Percentiles rank a stretch among this genome's conserved stretches.
These are phyloP conservation scores for Ophiosphaerella korrae DNA, from an alignment of 2,329 filamentous ascomycete species.

Conservation along the genomic window DNA sequence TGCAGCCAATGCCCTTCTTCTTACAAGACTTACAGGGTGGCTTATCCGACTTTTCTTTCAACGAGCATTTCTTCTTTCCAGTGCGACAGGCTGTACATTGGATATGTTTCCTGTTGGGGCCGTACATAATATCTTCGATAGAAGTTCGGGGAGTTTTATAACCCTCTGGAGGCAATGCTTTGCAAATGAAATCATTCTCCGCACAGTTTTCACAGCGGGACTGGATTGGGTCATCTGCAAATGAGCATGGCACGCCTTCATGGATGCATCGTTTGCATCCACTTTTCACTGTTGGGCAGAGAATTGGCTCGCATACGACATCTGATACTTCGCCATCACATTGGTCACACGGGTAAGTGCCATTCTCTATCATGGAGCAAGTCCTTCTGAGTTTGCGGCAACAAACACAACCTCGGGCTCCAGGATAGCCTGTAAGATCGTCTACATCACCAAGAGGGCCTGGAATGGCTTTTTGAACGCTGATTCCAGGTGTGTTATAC, in stretches of 20 bases:
- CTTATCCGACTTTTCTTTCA: slow-evolving; percentile 32
- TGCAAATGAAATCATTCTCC: slow-evolving; percentile 16
- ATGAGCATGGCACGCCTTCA: slow-evolving; percentile 24
- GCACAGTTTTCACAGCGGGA: slow-evolving; percentile 27
- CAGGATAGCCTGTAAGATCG: slow-evolving; percentile 43
- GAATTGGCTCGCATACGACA: slow-evolving; percentile 42
- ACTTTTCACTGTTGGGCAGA: slow-evolving; percentile 35
- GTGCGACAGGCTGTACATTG: slow-evolving; percentile 38
- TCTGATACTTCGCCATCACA: slow-evolving; percentile 21
- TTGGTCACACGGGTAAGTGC: slow-evolving; percentile 30
- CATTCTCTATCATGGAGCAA: slow-evolving; percentile 38
- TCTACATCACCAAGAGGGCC: slow-evolving; percentile 28
- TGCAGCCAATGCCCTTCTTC: slow-evolving; percentile 32
- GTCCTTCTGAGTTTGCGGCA: slow-evolving; percentile 31
- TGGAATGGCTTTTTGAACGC: slow-evolving; percentile 20
- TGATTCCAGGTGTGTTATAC: slow-evolving; percentile 12
- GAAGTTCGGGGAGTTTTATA: slow-evolving; percentile 24
- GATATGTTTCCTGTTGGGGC: slow-evolving; percentile 18
- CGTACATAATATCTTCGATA: slow-evolving; percentile 27
- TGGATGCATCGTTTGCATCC: slow-evolving; percentile 37
- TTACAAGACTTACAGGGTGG: slow-evolving; percentile 43
- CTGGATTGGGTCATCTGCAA: slow-evolving; percentile 20
- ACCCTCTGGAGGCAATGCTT: slow-evolving; percentile 16
- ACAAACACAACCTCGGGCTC: slow-evolving; percentile 39
- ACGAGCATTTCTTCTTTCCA: slow-evolving; percentile 36